Conservation (phyloP, 2,329 filamentous ascomycete genomes). For the Trichoderma sp. region DNA sequence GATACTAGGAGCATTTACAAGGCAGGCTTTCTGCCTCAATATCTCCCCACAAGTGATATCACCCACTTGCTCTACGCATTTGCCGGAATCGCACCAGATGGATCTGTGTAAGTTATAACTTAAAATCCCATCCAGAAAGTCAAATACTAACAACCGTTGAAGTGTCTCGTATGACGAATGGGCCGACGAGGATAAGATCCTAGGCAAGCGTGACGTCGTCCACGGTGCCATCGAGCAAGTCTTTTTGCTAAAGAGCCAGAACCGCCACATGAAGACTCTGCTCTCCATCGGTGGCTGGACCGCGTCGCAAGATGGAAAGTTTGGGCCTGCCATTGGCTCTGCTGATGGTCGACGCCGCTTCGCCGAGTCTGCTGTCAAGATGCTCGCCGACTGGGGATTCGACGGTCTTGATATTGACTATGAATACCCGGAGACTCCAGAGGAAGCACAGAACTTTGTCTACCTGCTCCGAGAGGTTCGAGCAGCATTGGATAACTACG, state of each 20-base stretch:
- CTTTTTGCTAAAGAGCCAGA: constrained; percentile 69
- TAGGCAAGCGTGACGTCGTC: constrained; percentile 51
- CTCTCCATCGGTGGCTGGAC: constrained; percentile 81
- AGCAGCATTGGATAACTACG: constrained; percentile 43
- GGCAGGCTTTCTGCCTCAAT: constrained; percentile 67
- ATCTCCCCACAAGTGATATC: constrained; percentile 65
- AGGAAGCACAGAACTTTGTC: constrained; percentile 43
- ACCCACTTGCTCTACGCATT: constrained; percentile 71
- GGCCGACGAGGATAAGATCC: constrained; percentile 61
- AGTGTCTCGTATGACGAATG: constrained; percentile 25
- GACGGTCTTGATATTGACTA: constrained; percentile 58
- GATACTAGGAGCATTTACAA: constrained; percentile 60
- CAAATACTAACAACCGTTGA: neutral
- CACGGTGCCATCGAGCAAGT: constrained; percentile 79
- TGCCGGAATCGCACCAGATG: constrained; percentile 45
- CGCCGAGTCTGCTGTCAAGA: constrained; percentile 63
- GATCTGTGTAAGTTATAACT: constrained; percentile 43
- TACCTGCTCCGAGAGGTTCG: constrained; percentile 44
- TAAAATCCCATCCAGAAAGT: neutral
- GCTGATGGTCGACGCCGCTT: constrained; percentile 62
- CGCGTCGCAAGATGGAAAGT: constrained; percentile 61
- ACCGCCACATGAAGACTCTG: constrained; percentile 75
- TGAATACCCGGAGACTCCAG: constrained; percentile 47
- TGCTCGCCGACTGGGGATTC: constrained; percentile 67
- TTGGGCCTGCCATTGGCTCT: constrained; percentile 62